A percentile compares a stretch with the other conserved stretches of the same genome.
phyloP scores from a whole-genome alignment of 1,139 yeast species.

The Geotrichum candidum region DNA sequence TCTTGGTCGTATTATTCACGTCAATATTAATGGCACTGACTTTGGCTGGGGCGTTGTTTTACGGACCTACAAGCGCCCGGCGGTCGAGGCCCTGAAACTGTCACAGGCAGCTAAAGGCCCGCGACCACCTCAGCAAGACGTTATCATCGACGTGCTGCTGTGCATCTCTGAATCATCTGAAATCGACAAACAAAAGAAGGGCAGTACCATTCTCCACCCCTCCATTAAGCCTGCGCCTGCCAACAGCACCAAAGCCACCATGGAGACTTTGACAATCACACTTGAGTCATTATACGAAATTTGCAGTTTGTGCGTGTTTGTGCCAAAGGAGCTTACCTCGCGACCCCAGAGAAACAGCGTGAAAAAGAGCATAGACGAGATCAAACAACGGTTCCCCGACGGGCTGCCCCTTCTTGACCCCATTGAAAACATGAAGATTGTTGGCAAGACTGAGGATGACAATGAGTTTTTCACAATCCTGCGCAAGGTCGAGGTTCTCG shows the following conservation, averaged over 20 bases:
- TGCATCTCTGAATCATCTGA: conserved; percentile 64
- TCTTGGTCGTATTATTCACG: conserved; percentile 77
- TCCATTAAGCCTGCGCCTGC: conserved; percentile 79
- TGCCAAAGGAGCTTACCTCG: conserved; percentile 75
- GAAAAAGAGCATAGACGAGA: conserved; percentile 71
- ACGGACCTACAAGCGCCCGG: background rate
- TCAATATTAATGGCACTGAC: conserved; percentile 49
- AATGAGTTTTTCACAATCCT: conserved; percentile 63
- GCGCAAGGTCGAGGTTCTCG: conserved; percentile 75
- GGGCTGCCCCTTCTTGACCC: conserved; percentile 90
- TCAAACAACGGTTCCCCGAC: conserved; percentile 76
- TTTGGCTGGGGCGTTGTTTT: conserved; percentile 73
- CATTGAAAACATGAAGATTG: conserved; percentile 83
- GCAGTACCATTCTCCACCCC: conserved; percentile 67
- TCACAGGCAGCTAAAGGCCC: conserved; percentile 29
- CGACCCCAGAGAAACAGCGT: conserved; percentile 67
- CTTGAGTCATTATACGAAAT: conserved; percentile 67
- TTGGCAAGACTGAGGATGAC: conserved; percentile 36
- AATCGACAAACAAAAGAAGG: conserved; percentile 37
- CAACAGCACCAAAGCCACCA: conserved; percentile 40
- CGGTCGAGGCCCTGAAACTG: background rate
- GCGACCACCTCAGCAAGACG: conserved; percentile 79
- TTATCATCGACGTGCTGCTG: conserved; percentile 70
- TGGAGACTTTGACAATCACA: conserved; percentile 80
- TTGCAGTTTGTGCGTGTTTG: conserved; percentile 71